Conservation (phyloP, 495 filamentous ascomycete genomes). For the Annulohypoxylon moriforme region DNA sequence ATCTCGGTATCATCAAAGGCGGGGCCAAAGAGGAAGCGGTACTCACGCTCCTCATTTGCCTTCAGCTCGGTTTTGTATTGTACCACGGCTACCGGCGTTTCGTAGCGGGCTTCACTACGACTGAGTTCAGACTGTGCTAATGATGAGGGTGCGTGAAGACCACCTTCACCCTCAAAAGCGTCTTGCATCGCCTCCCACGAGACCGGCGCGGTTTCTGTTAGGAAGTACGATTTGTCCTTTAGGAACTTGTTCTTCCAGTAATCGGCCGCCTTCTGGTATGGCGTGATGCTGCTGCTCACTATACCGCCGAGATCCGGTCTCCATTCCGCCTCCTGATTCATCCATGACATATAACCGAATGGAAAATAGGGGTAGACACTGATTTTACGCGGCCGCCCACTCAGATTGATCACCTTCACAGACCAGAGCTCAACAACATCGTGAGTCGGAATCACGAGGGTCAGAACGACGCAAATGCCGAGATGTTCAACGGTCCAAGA, state of each 20-base stretch:
- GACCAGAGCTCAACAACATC: slow-evolving; percentile 68
- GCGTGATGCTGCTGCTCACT: slow-evolving; percentile 62
- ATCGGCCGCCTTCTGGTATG: slow-evolving; percentile 66
- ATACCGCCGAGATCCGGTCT: slow-evolving; percentile 59
- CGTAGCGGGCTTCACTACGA: slow-evolving; percentile 63
- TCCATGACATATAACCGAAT: slow-evolving; percentile 70
- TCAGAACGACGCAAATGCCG: slow-evolving; percentile 65
- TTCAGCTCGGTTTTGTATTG: slow-evolving; percentile 61
- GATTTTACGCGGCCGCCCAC: slow-evolving; percentile 55
- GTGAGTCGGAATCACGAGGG: slow-evolving; percentile 61
- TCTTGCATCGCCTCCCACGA: slow-evolving; percentile 64
- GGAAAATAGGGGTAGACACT: slow-evolving; percentile 67
- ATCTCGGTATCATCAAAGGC: slow-evolving; percentile 65
- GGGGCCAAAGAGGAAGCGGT: slow-evolving; percentile 66
- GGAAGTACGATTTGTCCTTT: slow-evolving; percentile 69
- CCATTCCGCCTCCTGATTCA: slow-evolving; percentile 68
- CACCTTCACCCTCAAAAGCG: slow-evolving; percentile 67
- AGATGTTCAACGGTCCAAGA: slow-evolving; percentile 63
- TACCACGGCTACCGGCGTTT: slow-evolving; percentile 64
- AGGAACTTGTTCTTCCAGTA: slow-evolving; percentile 67
- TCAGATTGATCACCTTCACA: slow-evolving; percentile 64
- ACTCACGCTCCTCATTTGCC: slow-evolving; percentile 54
- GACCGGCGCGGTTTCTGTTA: slow-evolving; percentile 63
- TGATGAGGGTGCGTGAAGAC: slow-evolving; percentile 62
- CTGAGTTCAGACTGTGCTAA: slow-evolving; percentile 52